Conservation (phyloP, 169 alveolate genomes). For the Cryptosporidium baileyi region DNA sequence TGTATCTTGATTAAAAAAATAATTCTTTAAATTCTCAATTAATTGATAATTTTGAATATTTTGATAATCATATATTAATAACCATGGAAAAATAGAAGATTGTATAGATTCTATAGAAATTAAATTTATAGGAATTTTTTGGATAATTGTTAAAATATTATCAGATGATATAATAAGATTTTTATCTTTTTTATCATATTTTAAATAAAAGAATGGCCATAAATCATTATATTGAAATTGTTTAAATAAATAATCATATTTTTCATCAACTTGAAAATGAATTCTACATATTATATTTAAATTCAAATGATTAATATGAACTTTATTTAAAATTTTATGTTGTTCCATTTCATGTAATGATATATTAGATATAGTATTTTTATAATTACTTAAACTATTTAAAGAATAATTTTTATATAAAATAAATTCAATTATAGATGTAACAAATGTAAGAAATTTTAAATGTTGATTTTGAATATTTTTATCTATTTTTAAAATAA, state of each 20-base stretch:
- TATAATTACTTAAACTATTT: neutral
- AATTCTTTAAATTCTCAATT: neutral
- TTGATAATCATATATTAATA: neutral
- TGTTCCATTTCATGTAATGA: slow-evolving; percentile 33
- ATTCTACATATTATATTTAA: slow-evolving; percentile 14
- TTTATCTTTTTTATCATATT: neutral
- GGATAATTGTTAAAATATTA: neutral
- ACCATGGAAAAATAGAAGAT: slow-evolving; percentile 11
- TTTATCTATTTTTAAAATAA: too few relatives aligned
- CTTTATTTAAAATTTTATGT: neutral
- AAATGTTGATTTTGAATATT: neutral
- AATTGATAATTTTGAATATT: neutral
- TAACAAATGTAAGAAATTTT: neutral
- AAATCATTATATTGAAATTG: neutral
- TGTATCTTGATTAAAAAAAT: neutral
- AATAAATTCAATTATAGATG: neutral
- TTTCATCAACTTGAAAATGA: neutral
- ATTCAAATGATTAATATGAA: neutral
- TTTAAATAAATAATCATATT: too few relatives aligned
- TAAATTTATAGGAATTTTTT: slow-evolving; percentile 9
- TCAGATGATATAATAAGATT: neutral
- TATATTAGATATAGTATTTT: neutral
- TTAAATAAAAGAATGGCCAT: slow-evolving; percentile 15
- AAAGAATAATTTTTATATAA: neutral
- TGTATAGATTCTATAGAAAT: slow-evolving; percentile 43